A percentile compares a stretch with the other conserved stretches of the same genome.
These are phyloP conservation scores for Melastoma malabathricum DNA, from an alignment of 345 rosid genomes.

Conservation along the genomic window DNA sequence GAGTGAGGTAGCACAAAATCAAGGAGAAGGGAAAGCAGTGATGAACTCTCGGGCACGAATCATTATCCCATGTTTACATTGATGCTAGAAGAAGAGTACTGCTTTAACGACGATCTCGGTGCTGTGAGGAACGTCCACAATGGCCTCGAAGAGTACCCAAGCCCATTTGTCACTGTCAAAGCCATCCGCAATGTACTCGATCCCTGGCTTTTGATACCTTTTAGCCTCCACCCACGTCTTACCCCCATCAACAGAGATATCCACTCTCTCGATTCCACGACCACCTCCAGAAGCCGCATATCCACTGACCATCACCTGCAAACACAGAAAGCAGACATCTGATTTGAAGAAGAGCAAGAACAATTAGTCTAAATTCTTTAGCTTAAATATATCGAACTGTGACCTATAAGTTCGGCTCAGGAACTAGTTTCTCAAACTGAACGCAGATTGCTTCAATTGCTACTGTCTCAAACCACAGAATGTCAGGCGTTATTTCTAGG, in stretches of 20 bases:
- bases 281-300: conserved; percentile 97
- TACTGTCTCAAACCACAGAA: no score
- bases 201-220: conserved; percentile 53
- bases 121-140: conserved; percentile 33
- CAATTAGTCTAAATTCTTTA: no score
- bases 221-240: conserved; percentile 82
- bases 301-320: conserved; percentile 65
- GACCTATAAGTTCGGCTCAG: no score
- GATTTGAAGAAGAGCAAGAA: no score
- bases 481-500: no score
- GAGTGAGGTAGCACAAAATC: not conserved
- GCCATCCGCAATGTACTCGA: conserved; percentile 48
- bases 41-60: no score
- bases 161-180: conserved; percentile 78
- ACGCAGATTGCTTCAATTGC: no score
- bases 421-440: no score
- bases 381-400: no score
- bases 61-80: no score
- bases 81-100: conserved; percentile 23
- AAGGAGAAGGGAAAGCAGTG: not conserved
- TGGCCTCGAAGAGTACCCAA: conserved; percentile 81
- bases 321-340: not conserved
- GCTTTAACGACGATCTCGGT: conserved; percentile 82
- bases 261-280: conserved; percentile 92
- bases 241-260: conserved; percentile 83